phyloP scores from a whole-genome alignment of 2,329 filamentous ascomycete species.

The Sporothrix dimorphospora region DNA sequence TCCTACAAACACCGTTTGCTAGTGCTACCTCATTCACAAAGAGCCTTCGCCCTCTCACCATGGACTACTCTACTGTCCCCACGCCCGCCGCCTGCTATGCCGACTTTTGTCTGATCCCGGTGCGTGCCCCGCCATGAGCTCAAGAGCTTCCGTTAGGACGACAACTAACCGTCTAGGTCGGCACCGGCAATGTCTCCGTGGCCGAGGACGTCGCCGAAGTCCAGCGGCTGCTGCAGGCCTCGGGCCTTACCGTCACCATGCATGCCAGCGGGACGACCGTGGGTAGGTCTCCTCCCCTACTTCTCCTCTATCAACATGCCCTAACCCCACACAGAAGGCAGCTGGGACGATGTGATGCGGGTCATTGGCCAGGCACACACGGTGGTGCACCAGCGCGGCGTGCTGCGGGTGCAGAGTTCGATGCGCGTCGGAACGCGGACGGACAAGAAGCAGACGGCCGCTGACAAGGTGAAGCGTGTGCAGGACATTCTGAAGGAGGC shows the following conservation, averaged over 20 bases:
- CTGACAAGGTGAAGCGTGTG: constrained; percentile 74
- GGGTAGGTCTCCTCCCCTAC: too few relatives aligned
- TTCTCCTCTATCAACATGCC: too few relatives aligned
- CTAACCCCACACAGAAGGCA: too few relatives aligned
- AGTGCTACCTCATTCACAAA: not conserved
- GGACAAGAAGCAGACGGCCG: constrained; percentile 80
- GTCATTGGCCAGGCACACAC: constrained; percentile 85
- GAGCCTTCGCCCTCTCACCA: not conserved
- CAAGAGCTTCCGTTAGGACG: not conserved
- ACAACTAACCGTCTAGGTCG: constrained; percentile 59
- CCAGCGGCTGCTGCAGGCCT: constrained; percentile 79
- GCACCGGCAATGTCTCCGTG: constrained; percentile 75
- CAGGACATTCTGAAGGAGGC: constrained; percentile 50
- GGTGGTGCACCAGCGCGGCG: constrained; percentile 74
- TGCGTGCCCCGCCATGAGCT: constrained; percentile 46
- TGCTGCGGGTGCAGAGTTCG: constrained; percentile 82
- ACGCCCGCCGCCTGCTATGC: constrained; percentile 79
- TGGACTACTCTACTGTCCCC: constrained; percentile 52
- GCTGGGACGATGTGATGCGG: constrained; percentile 85
- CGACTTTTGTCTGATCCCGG: constrained; percentile 90
- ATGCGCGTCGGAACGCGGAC: constrained; percentile 84
- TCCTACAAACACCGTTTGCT: not conserved
- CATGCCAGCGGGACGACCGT: constrained; percentile 93
- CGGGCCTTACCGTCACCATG: constrained; percentile 82
- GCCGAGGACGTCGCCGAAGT: constrained; percentile 86